Evolutionary conservation across 495 filamentous ascomycete genomes (phyloP).

Genomic region (Podospora anserina): DNA sequence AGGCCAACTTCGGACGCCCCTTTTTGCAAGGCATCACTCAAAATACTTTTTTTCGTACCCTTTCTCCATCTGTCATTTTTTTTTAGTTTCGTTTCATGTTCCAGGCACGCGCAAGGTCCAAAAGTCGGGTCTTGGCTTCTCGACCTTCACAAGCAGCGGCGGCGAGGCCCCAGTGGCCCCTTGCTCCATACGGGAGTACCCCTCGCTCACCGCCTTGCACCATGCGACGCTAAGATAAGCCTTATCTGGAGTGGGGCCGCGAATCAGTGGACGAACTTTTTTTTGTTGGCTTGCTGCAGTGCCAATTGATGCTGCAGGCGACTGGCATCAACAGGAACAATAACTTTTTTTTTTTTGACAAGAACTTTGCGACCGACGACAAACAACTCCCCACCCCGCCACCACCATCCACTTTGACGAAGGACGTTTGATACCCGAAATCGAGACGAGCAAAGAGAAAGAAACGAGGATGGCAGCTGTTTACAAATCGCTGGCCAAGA

Average conservation of each 20-base stretch:
- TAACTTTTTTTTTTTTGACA: background rate
- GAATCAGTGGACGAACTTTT: slow-evolving; percentile 7
- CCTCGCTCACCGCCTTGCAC: slow-evolving; percentile 16
- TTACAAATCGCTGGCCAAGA: slow-evolving; percentile 87
- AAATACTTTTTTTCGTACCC: slow-evolving; percentile 1
- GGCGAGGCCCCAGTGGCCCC: background rate
- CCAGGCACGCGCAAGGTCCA: slow-evolving; percentile 7
- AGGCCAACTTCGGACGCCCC: slow-evolving; percentile 7
- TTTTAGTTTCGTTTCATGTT: slow-evolving; percentile 13
- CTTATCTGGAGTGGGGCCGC: slow-evolving; percentile 10
- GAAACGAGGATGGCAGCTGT: slow-evolving; percentile 72
- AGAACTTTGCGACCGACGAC: background rate
- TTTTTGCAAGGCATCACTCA: background rate
- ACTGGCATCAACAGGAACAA: background rate
- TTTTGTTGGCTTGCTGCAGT: background rate
- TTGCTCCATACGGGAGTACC: background rate
- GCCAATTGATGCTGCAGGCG: background rate
- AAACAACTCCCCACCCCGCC: background rate
- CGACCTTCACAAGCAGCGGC: slow-evolving; percentile 7
- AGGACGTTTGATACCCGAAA: background rate
- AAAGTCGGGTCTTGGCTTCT: slow-evolving; percentile 11
- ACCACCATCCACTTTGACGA: background rate
- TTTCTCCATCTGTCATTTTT: background rate
- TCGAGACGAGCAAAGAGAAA: background rate
- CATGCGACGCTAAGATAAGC: slow-evolving; percentile 13